phyloP scores from a whole-genome alignment of 352 stramenopile species.

The Globisporangium mamillatum region DNA sequence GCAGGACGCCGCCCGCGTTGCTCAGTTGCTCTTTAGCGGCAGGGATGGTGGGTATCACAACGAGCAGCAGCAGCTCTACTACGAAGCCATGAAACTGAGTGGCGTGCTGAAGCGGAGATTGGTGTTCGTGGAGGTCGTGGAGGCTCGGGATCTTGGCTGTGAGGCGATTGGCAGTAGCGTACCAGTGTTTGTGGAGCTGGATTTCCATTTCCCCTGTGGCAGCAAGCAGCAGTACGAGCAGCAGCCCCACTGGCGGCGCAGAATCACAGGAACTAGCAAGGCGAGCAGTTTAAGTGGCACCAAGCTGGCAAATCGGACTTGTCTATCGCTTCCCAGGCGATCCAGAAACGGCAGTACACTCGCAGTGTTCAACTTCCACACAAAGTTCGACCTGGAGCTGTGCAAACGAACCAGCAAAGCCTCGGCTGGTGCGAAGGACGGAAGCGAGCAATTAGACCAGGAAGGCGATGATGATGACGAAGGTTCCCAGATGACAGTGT shows the following conservation, averaged over 20 bases:
- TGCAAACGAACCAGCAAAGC: conserved; percentile 1
- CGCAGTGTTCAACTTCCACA: conserved; percentile 18
- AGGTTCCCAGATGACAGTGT: background rate
- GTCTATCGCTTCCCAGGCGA: background rate
- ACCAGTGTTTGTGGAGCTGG: conserved; percentile 12
- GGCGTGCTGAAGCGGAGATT: conserved; percentile 14
- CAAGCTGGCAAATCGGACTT: background rate
- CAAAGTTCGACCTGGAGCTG: conserved; percentile 18
- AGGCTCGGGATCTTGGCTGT: background rate
- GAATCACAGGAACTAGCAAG: background rate
- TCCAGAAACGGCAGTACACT: background rate
- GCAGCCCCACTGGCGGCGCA: background rate
- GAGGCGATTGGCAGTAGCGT: background rate
- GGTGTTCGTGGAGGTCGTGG: conserved; percentile 15
- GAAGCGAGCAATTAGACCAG: background rate
- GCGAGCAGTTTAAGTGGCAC: no score
- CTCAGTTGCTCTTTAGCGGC: conserved; percentile 1
- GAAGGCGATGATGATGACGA: background rate
- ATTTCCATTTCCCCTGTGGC: conserved; percentile 4
- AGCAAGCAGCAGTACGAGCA: background rate
- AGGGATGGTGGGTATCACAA: background rate
- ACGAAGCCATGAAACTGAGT: conserved; percentile 2
- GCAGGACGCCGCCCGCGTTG: conserved; percentile 25
- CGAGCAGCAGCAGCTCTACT: conserved; percentile 11
- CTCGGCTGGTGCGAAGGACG: background rate